Percentiles rank a stretch among this genome's conserved stretches.
Conservation (phyloP, 495 filamentous ascomycete genomes). For the Aspergillus saccharolyticus region DNA sequence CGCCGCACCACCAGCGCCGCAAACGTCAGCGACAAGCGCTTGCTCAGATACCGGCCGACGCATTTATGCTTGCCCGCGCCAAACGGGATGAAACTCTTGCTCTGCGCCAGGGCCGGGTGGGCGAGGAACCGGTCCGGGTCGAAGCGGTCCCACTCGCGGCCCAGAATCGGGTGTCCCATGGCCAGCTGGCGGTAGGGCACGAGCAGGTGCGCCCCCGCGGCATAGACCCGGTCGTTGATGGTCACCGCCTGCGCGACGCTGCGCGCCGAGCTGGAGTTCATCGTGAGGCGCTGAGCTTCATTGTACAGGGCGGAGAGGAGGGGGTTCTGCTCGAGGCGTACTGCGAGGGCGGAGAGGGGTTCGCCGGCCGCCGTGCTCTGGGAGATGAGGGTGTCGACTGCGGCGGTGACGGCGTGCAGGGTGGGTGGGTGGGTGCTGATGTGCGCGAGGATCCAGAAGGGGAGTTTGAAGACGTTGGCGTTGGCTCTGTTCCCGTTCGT, state of each 20-base stretch:
- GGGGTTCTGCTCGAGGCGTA: slow-evolving; percentile 1
- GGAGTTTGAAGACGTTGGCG: slow-evolving; percentile 6
- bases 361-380: neutral
- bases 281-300: slow-evolving; percentile 1
- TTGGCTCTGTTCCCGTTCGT: neutral
- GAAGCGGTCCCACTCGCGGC: slow-evolving; percentile 2
- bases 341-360: slow-evolving; percentile 1
- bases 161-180: slow-evolving; percentile 4
- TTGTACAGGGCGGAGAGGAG: slow-evolving; percentile 3
- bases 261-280: slow-evolving; percentile 5
- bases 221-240: slow-evolving; percentile 1
- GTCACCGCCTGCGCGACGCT: neutral
- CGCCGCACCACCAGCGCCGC: neutral
- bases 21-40: slow-evolving; percentile 1
- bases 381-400: no score
- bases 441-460: slow-evolving; percentile 3
- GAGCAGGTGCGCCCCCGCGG: neutral
- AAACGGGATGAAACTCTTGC: slow-evolving; percentile 5
- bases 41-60: slow-evolving; percentile 1
- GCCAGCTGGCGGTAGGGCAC: slow-evolving; percentile 4
- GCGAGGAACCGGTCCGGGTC: slow-evolving; percentile 4
- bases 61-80: slow-evolving; percentile 4
- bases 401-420: neutral
- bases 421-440: neutral
- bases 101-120: neutral